Base-by-base conservation (phyloP, 2,329 filamentous ascomycete species). In the Nemania serpens region DNA sequence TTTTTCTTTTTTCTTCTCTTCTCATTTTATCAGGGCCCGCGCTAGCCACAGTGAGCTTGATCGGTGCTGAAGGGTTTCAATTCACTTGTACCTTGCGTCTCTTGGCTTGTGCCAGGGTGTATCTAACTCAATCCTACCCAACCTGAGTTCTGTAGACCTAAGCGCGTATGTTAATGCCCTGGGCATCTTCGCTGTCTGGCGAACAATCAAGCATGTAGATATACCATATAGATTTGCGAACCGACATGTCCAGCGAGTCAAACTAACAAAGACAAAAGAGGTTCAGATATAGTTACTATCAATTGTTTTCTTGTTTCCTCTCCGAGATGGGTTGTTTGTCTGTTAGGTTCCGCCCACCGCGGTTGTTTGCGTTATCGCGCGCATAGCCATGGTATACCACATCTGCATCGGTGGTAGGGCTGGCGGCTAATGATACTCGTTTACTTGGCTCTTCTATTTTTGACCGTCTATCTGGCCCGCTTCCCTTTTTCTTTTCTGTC, bases 341-440 rank as follows among this genome's bases (percentile, higher is more conserved):
- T 29, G 25, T 29, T 3, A 29, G 36, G 34, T 34, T 52, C 59
- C 50, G 36, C 47, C 59, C 55, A 53, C 25, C 55, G 58, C 59
- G 61, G 63, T 63, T 50, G 45, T 62, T 41, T n/a, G 25, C 42
- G 12, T 58, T 59, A 48, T 64, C 59, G 59, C 62, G 62, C 63
- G 67, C 68, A 67, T 66, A 61, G 64, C 58, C 48, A 66, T 66
- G 59, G 49, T 6, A 46, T 39, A 53, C 36, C 55, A 39, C 50
- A 58, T 64, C 43, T 18, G n/a, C 46, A 48, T 63, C 51, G 64
- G 62, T 66, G 60, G 62, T 67, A 74, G 69, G 72, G 72, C 72
- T 75, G 74, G 74, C 74, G 74, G 66, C 70, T 75, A 74, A 68
- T 71, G 71, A 72, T 64, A 71, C 62, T 2, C 65, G 46, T 64